These are phyloP conservation scores for Limonomyces culmigenus DNA, from an alignment of 1,284 basidiomycete genomes.

Conservation along the genomic window DNA sequence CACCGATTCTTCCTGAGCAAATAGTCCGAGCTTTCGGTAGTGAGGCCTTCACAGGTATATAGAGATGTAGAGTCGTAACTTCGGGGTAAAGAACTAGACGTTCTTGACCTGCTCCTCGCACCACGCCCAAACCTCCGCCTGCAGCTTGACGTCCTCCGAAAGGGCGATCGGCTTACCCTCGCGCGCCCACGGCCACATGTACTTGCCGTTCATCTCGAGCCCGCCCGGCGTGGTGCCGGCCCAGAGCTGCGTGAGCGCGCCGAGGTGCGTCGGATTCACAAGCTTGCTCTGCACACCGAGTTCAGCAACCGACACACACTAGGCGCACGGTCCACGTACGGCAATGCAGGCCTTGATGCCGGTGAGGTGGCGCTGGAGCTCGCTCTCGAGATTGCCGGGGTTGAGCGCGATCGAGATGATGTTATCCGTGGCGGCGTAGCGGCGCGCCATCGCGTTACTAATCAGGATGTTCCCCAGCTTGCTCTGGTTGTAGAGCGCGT, in stretches of 20 bases:
- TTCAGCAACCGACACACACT: too few relatives aligned
- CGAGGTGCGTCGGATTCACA: slow-evolving; percentile 14
- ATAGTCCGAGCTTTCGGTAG: too few relatives aligned
- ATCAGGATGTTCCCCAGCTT: slow-evolving; percentile 16
- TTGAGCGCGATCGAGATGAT: slow-evolving; percentile 12
- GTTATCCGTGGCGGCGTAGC: slow-evolving; percentile 10
- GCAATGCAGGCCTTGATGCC: neutral
- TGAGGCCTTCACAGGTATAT: too few relatives aligned
- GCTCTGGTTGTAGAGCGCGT: slow-evolving; percentile 16
- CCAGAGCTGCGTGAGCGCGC: slow-evolving; percentile 34
- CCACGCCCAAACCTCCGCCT: slow-evolving; percentile 23
- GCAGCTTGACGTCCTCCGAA: slow-evolving; percentile 18
- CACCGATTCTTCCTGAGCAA: too few relatives aligned
- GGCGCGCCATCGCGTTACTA: slow-evolving; percentile 11
- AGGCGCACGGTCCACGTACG: neutral
- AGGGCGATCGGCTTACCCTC: slow-evolving; percentile 13
- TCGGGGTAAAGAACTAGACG: too few relatives aligned
- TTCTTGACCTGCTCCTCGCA: slow-evolving; percentile 20
- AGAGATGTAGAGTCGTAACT: too few relatives aligned
- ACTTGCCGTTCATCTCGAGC: slow-evolving; percentile 19
- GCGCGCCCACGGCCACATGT: slow-evolving; percentile 1
- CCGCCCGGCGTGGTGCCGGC: slow-evolving; percentile 29
- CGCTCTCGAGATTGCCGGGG: slow-evolving; percentile 8
- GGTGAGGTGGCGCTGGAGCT: neutral
- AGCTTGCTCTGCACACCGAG: slow-evolving; percentile 7